Percentiles rank a stretch among this genome's conserved stretches.
phyloP scores from a whole-genome alignment of 2,329 filamentous ascomycete genomes.

The Tolypocladium amazonense region DNA sequence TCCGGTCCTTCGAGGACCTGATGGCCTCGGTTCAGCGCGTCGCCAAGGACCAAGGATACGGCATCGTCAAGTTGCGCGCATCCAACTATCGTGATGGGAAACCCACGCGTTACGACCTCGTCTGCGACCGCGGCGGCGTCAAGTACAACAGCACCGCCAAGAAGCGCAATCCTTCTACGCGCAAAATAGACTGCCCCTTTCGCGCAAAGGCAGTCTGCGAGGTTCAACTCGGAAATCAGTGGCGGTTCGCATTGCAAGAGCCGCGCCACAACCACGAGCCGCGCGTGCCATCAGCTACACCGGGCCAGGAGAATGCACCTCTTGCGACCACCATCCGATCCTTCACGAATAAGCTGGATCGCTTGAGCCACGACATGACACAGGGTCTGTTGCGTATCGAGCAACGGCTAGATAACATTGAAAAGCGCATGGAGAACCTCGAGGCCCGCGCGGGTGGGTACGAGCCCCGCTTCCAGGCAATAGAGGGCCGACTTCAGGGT shows the following conservation, averaged over 20 bases:
- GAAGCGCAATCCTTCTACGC: slow-evolving; percentile 52
- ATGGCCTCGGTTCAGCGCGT: slow-evolving; percentile 46
- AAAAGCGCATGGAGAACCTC: slow-evolving; percentile 44
- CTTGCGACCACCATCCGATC: slow-evolving; percentile 47
- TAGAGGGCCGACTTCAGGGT: slow-evolving; percentile 30
- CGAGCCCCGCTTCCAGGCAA: slow-evolving; percentile 33
- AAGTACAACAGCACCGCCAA: slow-evolving; percentile 56
- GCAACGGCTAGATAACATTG: slow-evolving; percentile 37
- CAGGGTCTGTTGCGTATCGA: slow-evolving; percentile 42
- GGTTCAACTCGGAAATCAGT: slow-evolving; percentile 51
- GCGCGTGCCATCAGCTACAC: slow-evolving; percentile 40
- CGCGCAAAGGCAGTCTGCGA: slow-evolving; percentile 54
- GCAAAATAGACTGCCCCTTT: slow-evolving; percentile 54
- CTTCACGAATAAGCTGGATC: slow-evolving; percentile 49
- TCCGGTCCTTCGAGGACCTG: slow-evolving; percentile 47
- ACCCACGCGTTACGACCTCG: slow-evolving; percentile 51
- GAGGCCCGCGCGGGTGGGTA: slow-evolving; percentile 33
- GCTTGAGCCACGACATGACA: slow-evolving; percentile 44
- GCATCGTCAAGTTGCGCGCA: slow-evolving; percentile 50
- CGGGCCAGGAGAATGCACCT: slow-evolving; percentile 47
- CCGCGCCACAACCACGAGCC: slow-evolving; percentile 52
- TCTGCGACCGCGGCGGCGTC: slow-evolving; percentile 52
- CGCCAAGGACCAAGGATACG: slow-evolving; percentile 52
- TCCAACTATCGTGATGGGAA: slow-evolving; percentile 55
- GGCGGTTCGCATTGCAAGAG: slow-evolving; percentile 53